Evolutionary conservation across 495 filamentous ascomycete genomes (phyloP), one percentile per base, ranked within the genome.

Genomic region (Penicillium ucsense): DNA sequence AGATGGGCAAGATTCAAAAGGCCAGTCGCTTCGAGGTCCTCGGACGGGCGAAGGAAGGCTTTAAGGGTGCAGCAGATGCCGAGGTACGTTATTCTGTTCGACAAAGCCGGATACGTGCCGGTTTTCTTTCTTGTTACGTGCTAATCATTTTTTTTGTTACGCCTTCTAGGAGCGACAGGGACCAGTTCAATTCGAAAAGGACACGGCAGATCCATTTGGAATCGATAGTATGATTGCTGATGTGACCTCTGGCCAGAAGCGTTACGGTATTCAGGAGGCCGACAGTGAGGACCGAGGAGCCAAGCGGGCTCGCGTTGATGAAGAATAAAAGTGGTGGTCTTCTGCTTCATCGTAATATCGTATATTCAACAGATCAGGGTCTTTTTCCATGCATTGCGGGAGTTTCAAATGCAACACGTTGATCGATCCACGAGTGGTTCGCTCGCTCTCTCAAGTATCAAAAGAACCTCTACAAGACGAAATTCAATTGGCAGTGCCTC

Each of bases 141-240:
- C 20, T 20, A 20, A 20, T 20, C 20, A 20, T 20, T 35, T 39
- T 50, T 48, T 27, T 34, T 43, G 43, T 31, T 38, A 34, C 48
- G 20, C 20, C 20, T 20, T 20, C 20, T 20, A 87, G 83, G 82
- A 72, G 39, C 77, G 87, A 49, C 85, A 89, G 38, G 92, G 92
- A 20, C 92, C 94, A 3, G 92, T 99, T n/a, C 88, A 94, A 61
- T 99, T 99, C 61, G 92, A 97, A 70, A 94, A 92, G 68, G 92
- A 96, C 52, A 77, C 72, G 3, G 76, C 76, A 11, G 90, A 96
- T 70, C 88, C 89, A 5, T 97, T 97, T 55, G 85, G 89, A 31
- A 89, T 97, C 49, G 88, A 95, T 55, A 86, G 84, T 57, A 94
- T 98, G 74, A 84, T 99, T 60, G 77, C 74, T 28, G 87, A 94